Conservation (phyloP, 1,284 basidiomycete genomes). For the Ustilago curta region DNA sequence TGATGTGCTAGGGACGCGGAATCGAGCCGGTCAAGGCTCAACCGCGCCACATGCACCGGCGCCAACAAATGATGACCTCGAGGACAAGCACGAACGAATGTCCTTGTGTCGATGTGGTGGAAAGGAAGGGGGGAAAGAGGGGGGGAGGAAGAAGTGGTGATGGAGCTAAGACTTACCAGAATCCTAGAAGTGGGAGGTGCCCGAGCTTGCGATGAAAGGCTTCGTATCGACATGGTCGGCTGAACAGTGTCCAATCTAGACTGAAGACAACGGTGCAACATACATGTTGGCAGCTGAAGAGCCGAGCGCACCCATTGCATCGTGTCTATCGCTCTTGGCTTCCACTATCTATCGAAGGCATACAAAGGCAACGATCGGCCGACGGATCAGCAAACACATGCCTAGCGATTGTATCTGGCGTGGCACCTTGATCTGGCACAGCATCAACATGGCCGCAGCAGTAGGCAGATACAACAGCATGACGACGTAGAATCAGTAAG, state of each 20-base stretch:
- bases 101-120: constrained; percentile 1
- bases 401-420: not conserved
- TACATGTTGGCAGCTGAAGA: not conserved
- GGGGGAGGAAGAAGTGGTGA: not conserved
- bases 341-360: not conserved
- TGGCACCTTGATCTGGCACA: constrained; percentile 2
- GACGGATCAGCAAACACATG: constrained; percentile 7
- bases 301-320: constrained; percentile 23
- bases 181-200: constrained; percentile 12
- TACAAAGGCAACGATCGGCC: not conserved
- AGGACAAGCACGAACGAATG: not conserved
- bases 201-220: constrained; percentile 4
- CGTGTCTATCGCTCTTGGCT: not conserved
- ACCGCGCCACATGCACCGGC: constrained; percentile 54
- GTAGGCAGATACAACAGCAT: not conserved
- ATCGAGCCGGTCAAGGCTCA: constrained; percentile 32
- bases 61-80: constrained; percentile 18
- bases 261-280: not conserved
- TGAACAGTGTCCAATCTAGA: not conserved
- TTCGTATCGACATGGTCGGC: not conserved
- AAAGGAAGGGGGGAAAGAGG: not conserved
- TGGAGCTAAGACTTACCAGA: constrained; percentile 26
- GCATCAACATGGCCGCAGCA: not conserved
- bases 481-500: constrained; percentile 50
- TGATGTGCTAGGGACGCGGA: constrained; percentile 51